These are phyloP conservation scores for Avena insularis DNA, from an alignment of 176 grass and related monocot species.

Conservation along the genomic window DNA sequence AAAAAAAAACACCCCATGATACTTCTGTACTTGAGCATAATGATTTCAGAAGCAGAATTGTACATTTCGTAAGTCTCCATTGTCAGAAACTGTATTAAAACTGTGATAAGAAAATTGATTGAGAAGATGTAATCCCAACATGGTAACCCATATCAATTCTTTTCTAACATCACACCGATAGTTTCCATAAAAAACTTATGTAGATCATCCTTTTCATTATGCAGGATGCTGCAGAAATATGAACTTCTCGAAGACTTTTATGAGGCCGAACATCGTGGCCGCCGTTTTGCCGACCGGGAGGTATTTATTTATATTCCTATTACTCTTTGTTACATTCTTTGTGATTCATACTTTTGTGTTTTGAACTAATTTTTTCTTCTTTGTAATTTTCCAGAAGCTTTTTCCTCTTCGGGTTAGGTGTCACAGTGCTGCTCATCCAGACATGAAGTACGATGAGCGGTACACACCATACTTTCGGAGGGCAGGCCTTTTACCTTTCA, in stretches of 20 bases:
- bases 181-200: background rate
- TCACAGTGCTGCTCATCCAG: background rate
- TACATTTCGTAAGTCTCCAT: background rate
- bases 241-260: slow-evolving; percentile 8
- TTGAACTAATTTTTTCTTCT: background rate
- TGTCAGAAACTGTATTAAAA: background rate
- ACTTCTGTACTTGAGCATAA: background rate
- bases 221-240: background rate
- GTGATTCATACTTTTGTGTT: slow-evolving; percentile 1
- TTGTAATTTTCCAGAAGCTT: slow-evolving; percentile 1
- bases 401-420: slow-evolving; percentile 2
- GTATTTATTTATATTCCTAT: background rate
- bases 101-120: background rate
- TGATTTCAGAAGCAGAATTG: background rate
- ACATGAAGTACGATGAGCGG: background rate
- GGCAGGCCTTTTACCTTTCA: background rate
- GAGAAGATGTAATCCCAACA: background rate
- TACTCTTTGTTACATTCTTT: background rate
- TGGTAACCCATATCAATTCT: background rate
- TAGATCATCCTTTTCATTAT: background rate
- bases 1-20: background rate
- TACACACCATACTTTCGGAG: background rate
- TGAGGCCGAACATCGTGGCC: background rate
- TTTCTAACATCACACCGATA: background rate
- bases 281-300: background rate